These are phyloP conservation scores for Mycena leptocephala DNA, from an alignment of 768 basidiomycete species.

Conservation along the genomic window DNA sequence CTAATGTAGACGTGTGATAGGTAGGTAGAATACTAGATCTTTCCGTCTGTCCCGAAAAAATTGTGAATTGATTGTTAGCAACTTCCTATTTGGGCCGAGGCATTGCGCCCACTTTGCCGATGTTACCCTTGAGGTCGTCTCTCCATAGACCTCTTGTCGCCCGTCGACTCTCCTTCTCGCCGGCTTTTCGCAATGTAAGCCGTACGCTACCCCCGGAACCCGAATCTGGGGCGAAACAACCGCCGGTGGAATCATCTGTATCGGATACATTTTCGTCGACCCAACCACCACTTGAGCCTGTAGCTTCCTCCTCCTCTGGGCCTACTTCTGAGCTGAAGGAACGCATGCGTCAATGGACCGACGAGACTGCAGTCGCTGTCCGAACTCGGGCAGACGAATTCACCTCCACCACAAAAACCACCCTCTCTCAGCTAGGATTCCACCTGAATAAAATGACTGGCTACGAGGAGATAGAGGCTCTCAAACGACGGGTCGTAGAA, in stretches of 20 bases:
- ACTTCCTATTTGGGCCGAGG: constrained; percentile 5
- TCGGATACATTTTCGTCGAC: constrained; percentile 4
- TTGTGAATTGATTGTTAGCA: not conserved
- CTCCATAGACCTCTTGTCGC: constrained; percentile 22
- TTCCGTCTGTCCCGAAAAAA: not conserved
- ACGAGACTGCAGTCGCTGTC: constrained; percentile 59
- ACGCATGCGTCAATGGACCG: constrained; percentile 65
- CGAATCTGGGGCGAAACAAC: not conserved
- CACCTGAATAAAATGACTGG: constrained; percentile 92
- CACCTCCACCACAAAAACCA: constrained; percentile 69
- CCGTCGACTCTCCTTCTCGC: not conserved
- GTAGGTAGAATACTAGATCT: constrained; percentile 22
- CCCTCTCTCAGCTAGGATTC: constrained; percentile 82
- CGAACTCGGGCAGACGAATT: constrained; percentile 73
- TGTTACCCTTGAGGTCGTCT: constrained; percentile 29
- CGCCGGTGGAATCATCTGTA: not conserved
- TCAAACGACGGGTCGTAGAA: constrained; percentile 84
- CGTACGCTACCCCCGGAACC: constrained; percentile 18
- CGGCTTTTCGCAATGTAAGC: constrained; percentile 1
- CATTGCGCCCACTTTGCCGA: constrained; percentile 10
- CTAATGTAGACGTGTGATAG: constrained; percentile 32
- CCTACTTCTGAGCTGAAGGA: constrained; percentile 52
- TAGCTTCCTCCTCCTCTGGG: constrained; percentile 36
- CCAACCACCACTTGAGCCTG: not conserved
- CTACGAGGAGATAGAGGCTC: constrained; percentile 89